Conservation (phyloP, 306 rosid species). For the Begonia loranthoides region DNA sequence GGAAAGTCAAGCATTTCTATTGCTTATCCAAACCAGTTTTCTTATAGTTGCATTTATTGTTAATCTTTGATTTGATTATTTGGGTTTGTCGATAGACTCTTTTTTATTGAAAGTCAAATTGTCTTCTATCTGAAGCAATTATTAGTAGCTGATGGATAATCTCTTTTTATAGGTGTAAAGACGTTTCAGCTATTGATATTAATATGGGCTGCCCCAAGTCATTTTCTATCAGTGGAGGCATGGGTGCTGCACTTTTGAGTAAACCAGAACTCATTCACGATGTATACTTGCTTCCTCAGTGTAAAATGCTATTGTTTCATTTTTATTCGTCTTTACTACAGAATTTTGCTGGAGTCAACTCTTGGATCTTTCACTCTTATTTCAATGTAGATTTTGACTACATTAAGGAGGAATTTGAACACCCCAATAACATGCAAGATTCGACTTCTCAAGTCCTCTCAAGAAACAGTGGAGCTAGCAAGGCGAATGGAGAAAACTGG, state of each 20-base stretch:
- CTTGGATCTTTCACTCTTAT: constrained; percentile 7
- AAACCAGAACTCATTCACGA: constrained; percentile 83
- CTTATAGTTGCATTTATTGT: too few species aligned
- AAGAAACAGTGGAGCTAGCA: constrained; percentile 76
- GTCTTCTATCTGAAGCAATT: too few species aligned
- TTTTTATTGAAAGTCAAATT: too few species aligned
- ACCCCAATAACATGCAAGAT: constrained; percentile 84
- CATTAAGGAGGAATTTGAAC: constrained; percentile 68
- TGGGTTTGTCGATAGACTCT: too few species aligned
- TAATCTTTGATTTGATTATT: too few species aligned
- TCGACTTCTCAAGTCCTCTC: constrained; percentile 55
- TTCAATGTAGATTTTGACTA: constrained; percentile 60
- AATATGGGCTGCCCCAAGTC: constrained; percentile 95
- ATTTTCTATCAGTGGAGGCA: constrained; percentile 87
- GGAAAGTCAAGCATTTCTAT: too few species aligned
- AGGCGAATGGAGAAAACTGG: constrained; percentile 81
- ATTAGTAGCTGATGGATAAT: background rate
- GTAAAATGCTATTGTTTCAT: constrained; percentile 4
- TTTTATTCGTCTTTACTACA: background rate
- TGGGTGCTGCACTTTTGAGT: constrained; percentile 73
- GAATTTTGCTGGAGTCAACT: constrained; percentile 4
- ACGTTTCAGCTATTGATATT: constrained; percentile 81
- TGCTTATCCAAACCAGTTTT: too few species aligned
- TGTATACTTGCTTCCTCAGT: constrained; percentile 26
- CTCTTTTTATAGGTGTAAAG: constrained; percentile 41